Base-by-base conservation (phyloP, 805 yeast genomes). In the Komagataella phaffii region DNA sequence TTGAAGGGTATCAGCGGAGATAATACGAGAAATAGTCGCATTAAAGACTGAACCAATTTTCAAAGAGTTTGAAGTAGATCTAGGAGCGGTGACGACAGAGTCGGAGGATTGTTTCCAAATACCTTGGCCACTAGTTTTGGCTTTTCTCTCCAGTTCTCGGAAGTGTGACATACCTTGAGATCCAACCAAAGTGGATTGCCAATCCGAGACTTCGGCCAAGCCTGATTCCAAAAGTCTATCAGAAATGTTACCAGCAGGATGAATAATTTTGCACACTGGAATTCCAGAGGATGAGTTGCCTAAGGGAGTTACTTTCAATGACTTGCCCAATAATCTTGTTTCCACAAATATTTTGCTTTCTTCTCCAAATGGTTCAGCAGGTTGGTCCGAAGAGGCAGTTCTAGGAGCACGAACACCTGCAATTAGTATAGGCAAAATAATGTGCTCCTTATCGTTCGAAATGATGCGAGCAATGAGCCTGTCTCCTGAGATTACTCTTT, bases 341-440 rank as follows among this genome's bases (percentile, higher is more conserved):
- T 82, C 88, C 23, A 85, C 82, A 64, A 73, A 85, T 43, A 61
- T 64, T 58, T 79, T 80, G 5, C 91, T 86, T 50, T 76, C 81
- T 46, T 81, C 81, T 45, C 85, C 90, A 50, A 69, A 74, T 47
- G 84, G 83, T 57, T 80, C 85, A 10, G 67, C 71, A n/a, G 65
- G 60, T 24, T 64, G 61, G 48, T 67, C 71, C 4, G 59, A 52
- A 44, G 74, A 73, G 49, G 81, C 79, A 2, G 88, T 77, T 63
- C 95, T 73, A 51, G 95, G 95, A 21, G 82, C 63, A 57, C 78
- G 77, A 54, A 85, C 67, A 48, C 96, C 96, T 2, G 93, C 93
- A 55, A 88, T 67, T 45, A 83, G 62, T 30, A 83, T 75, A 8
- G 83, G 81, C 24, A 80, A 69, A 24, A 77, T 73, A 46, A 74